Evolutionary conservation across 208 protist species (phyloP), one percentile per base, ranked within the genome.

Genomic region (Crithidia sp.): DNA sequence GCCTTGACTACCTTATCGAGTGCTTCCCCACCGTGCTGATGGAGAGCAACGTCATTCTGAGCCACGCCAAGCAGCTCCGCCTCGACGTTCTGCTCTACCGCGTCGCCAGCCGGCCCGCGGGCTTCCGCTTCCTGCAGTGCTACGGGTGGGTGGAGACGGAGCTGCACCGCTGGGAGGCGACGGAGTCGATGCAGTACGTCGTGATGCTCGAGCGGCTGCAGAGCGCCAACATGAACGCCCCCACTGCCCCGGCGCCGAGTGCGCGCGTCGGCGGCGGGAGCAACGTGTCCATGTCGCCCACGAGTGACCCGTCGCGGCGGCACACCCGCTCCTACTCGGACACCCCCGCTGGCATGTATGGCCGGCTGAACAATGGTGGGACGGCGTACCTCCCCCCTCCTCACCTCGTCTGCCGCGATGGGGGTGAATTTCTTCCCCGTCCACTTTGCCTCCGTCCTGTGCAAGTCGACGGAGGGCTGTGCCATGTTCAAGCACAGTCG

Each of bases 71-170:
- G 69, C 63, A 85, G 70, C 79, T 94, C 37, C 75, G 79, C 13
- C 79, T 90, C 6, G 79, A 90, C 17, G 79, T 77, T 56, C 78
- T 97, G 57, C 79, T 95, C 14, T 97, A 97, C 82, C 85, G 87
- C 59, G 93, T 97, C 45, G 90, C 87, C 7, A 84, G 80, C 41
- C 81, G 89, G 17, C 83, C 89, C 2, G 82, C 81, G 10, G 93
- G 92, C 10, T 93, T 94, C 63, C 87, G 85, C 65, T 97, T 97
- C 77, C 73, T 97, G 28, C 87, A 95, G 54, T 90, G 73, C 67
- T 94, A 94, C 69, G 88, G 89, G 19, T 97, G 93, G 93, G 83
- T 95, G 14, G 84, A 93, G 61, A 72, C 85, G 77, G 90, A 97
- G 80, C 77, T 97, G 70, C 78, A 79, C 12, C 82, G 82, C n/a